Base-by-base conservation (phyloP, 164 flowering plant species). In the Vitis labrusca region DNA sequence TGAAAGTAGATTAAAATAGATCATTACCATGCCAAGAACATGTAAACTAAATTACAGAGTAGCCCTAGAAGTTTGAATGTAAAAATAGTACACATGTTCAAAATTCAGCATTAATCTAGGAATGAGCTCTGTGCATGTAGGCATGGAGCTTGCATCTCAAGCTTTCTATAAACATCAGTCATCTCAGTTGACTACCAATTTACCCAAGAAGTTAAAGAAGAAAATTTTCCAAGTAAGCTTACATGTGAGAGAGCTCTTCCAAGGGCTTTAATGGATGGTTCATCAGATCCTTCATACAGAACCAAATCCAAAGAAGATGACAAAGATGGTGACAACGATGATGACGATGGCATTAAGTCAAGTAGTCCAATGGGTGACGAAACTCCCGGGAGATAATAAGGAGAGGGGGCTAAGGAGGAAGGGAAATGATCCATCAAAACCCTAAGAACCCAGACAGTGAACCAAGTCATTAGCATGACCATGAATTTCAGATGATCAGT, bases 351-450 rank as follows among this genome's bases (percentile, higher is more conserved):
- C 1, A 32, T 32, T 32, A 44, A 23, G 5, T 23, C 58, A 19
- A 62, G 68, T 0, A 64, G 59, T 1, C 61, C 32, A 15, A 57
- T 15, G 1, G 73, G n/a, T 9, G 72, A 56, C 30, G 63, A 54
- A 3, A 77, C 72, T 5, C 57, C 67, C 8, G 77, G 75, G 17
- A 75, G 56, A 50, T 66, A 63, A 1, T 29, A 55, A 2, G 79
- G 73, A 11, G 76, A 70, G 3, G 83, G 71, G 44, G 27, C 59
- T 4, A 77, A 2, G 5, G 77, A 59, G 30, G 13, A 50, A 57
- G 89, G 91, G 49, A 83, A 52, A 73, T 79, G 63, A 53, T 87
- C 88, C 81, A 85, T 79, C 59, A 87, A 27, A 52, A 82, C 76
- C 65, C 83, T 71, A 17, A 87, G 85, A 10, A 81, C 75, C 91